Evolutionary conservation across 108 stramenopile species (phyloP).

Genomic region (Stephanodiscus minutulus): DNA sequence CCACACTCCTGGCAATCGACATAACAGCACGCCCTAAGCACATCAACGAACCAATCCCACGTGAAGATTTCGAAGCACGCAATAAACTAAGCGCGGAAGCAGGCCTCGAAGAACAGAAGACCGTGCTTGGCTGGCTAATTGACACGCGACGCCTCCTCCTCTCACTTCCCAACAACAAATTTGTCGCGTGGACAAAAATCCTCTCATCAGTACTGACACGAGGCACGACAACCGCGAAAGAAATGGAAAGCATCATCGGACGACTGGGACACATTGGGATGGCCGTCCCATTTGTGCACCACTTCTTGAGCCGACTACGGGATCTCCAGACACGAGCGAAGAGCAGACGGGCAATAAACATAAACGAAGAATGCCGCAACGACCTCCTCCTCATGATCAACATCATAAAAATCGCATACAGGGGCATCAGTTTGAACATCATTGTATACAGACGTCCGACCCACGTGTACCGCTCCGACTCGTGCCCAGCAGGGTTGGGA

Average conservation of each 20-base stretch:
- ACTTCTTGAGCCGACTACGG: slow-evolving; percentile 15
- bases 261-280: neutral
- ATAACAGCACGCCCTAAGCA: too few species aligned
- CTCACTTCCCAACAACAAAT: neutral
- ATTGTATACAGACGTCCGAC: slow-evolving; percentile 2
- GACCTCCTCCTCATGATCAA: slow-evolving; percentile 7
- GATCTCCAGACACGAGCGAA: neutral
- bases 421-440: slow-evolving; percentile 17
- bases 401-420: neutral
- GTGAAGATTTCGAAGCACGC: too few species aligned
- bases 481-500: slow-evolving; percentile 22
- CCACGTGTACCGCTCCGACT: slow-evolving; percentile 13
- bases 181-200: too few species aligned
- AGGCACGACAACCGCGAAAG: neutral
- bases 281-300: neutral
- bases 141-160: neutral
- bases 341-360: neutral
- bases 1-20: neutral
- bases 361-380: neutral
- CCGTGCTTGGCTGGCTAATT: neutral
- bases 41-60: too few species aligned
- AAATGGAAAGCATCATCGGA: slow-evolving; percentile 1
- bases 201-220: too few species aligned
- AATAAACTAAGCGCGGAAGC: neutral
- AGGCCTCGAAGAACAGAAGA: neutral